Percentiles rank a stretch among this genome's conserved stretches.
Evolutionary conservation across 805 yeast genomes (phyloP).

Genomic region (Candida ficus): DNA sequence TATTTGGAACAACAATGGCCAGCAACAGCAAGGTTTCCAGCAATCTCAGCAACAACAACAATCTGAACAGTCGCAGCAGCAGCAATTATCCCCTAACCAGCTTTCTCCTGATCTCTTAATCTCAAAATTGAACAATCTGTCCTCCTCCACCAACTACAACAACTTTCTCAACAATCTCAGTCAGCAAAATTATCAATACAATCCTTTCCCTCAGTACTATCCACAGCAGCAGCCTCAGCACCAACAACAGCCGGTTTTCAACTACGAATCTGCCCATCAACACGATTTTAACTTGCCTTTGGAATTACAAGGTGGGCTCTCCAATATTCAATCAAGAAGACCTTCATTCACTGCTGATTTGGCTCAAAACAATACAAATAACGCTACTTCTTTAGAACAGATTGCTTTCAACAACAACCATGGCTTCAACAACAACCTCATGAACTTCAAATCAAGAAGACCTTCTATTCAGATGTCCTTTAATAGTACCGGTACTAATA

Average conservation of each 20-base stretch:
- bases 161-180: slow-evolving; percentile 10
- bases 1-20: slow-evolving; percentile 12
- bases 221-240: slow-evolving; percentile 2
- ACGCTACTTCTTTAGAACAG: slow-evolving; percentile 11
- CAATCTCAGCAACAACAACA: not conserved
- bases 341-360: slow-evolving; percentile 66
- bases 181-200: slow-evolving; percentile 3
- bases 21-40: slow-evolving; percentile 11
- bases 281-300: slow-evolving; percentile 35
- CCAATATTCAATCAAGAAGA: slow-evolving; percentile 59
- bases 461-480: slow-evolving; percentile 18
- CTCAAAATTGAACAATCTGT: slow-evolving; percentile 18
- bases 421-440: slow-evolving; percentile 11
- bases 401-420: slow-evolving; percentile 12
- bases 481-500: slow-evolving; percentile 5
- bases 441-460: slow-evolving; percentile 23
- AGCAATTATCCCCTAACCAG: slow-evolving; percentile 2
- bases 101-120: slow-evolving; percentile 23
- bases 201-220: not conserved
- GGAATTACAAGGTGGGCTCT: slow-evolving; percentile 62
- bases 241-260: not conserved
- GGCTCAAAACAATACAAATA: slow-evolving; percentile 9
- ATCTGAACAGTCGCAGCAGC: slow-evolving; percentile 5
- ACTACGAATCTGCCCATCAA: slow-evolving; percentile 8
- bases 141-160: slow-evolving; percentile 15